Conservation (phyloP, 345 rosid genomes). For the Populus deltoides region DNA sequence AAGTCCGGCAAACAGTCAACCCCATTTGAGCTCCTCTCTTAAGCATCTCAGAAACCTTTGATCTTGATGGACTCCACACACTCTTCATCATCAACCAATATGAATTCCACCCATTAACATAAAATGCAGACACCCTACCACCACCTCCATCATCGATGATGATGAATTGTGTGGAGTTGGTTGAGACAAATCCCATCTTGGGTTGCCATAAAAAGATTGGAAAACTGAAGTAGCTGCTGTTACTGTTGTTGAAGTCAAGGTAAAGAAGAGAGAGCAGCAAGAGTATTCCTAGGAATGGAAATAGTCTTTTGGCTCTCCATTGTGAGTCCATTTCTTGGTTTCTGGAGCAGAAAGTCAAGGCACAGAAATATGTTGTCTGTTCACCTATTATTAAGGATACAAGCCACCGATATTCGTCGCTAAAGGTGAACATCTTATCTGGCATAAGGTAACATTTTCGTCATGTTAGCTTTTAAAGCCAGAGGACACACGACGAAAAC, state of each 20-base stretch:
- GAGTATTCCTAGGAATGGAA: constrained; percentile 30
- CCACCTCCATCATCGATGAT: constrained; percentile 8
- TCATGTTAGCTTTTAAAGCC: neutral
- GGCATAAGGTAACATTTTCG: too few species aligned
- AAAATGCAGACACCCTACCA: constrained; percentile 7
- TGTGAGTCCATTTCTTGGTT: constrained; percentile 14
- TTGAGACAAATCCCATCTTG: constrained; percentile 35
- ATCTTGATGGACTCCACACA: constrained; percentile 24
- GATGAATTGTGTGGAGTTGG: constrained; percentile 39
- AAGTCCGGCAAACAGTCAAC: constrained; percentile 50
- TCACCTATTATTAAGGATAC: neutral
- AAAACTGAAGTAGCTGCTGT: constrained; percentile 6
- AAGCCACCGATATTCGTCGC: neutral
- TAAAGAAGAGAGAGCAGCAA: constrained; percentile 28
- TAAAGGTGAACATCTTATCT: too few species aligned
- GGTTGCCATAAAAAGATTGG: constrained; percentile 31
- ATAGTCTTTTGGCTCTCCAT: constrained; percentile 33
- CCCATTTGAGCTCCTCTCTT: constrained; percentile 37
- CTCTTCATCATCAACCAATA: constrained; percentile 42
- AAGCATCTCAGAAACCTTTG: constrained; percentile 34
- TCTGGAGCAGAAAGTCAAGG: neutral
- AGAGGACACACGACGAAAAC: neutral
- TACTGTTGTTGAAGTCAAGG: constrained; percentile 19
- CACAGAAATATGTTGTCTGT: too few species aligned
- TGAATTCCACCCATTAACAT: constrained; percentile 43